Evolutionary conservation across 2,329 filamentous ascomycete genomes (phyloP).

Genomic region (Aspergillus niger): DNA sequence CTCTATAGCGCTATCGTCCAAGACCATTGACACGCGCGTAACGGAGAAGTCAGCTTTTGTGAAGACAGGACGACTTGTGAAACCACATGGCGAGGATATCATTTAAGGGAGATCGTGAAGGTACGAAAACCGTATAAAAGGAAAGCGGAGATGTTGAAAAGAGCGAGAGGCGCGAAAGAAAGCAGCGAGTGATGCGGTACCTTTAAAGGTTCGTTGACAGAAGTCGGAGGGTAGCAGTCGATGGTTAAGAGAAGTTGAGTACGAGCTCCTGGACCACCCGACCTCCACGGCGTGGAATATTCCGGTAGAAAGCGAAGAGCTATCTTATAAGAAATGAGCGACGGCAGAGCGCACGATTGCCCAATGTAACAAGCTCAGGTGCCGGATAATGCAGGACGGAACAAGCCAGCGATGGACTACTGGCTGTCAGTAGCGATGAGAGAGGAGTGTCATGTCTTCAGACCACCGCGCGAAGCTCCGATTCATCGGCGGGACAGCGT

Average conservation of each 20-base stretch:
- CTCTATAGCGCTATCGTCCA: constrained; percentile 20
- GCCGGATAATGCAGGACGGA: background rate
- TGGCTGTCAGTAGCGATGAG: background rate
- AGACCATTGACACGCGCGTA: constrained; percentile 23
- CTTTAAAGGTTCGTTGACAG: constrained; percentile 5
- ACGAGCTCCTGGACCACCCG: background rate
- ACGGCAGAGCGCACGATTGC: background rate
- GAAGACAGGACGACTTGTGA: background rate
- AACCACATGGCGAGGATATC: background rate
- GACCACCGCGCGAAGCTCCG: constrained; percentile 10
- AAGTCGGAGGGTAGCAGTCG: background rate
- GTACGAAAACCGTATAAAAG: constrained; percentile 2
- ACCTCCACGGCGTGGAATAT: background rate
- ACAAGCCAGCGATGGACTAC: background rate
- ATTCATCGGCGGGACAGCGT: constrained; percentile 4
- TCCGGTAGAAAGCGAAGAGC: background rate
- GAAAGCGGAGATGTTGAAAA: background rate
- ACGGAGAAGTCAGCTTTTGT: constrained; percentile 23
- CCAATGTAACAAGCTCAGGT: background rate
- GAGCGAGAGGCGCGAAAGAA: background rate
- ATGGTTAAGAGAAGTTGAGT: background rate
- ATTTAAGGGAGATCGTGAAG: constrained; percentile 9
- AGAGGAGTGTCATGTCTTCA: constrained; percentile 9
- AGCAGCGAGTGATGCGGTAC: constrained; percentile 16
- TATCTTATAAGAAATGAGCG: background rate